phyloP scores from a whole-genome alignment of 495 filamentous ascomycete species.

The Astrocystis sublimbata region DNA sequence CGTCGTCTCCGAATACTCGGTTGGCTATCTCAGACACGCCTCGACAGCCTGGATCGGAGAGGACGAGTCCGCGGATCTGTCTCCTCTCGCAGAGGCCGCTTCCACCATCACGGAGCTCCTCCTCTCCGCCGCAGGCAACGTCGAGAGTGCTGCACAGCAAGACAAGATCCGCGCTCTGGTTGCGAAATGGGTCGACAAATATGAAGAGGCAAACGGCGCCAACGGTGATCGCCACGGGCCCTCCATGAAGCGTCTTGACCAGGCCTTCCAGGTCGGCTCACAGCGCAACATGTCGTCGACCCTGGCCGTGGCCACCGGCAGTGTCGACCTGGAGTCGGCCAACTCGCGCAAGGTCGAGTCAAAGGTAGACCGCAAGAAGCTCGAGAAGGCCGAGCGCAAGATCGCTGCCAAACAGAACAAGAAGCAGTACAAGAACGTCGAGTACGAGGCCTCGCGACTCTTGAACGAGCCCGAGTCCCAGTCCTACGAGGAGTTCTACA shows the following conservation, averaged over 20 bases:
- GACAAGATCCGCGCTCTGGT: constrained; percentile 78
- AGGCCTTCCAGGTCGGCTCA: constrained; percentile 91
- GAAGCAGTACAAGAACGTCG: constrained; percentile 96
- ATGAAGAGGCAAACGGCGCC: constrained; percentile 70
- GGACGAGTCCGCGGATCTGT: constrained; percentile 63
- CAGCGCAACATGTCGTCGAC: constrained; percentile 96
- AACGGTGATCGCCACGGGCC: constrained; percentile 59
- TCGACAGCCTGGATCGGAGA: constrained; percentile 80
- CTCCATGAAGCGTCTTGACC: constrained; percentile 84
- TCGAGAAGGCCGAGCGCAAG: constrained; percentile 98
- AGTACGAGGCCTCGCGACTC: constrained; percentile 93
- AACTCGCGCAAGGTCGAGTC: constrained; percentile 93
- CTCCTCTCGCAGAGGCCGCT: constrained; percentile 82
- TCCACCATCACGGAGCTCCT: constrained; percentile 81
- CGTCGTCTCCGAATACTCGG: constrained; percentile 88
- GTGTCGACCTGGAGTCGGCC: constrained; percentile 90
- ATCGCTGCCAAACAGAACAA: constrained; percentile 98
- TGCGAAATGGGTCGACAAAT: constrained; percentile 82
- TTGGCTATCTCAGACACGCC: constrained; percentile 91
- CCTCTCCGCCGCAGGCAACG: constrained; percentile 83
- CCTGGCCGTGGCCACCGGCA: constrained; percentile 77
- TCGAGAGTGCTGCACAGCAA: constrained; percentile 65
- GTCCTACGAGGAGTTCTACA: constrained; percentile 99
- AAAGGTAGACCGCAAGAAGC: constrained; percentile 96
- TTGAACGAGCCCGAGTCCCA: constrained; percentile 82